Conservation (phyloP, 1,284 basidiomycete genomes). For the Moniliella sp. region DNA sequence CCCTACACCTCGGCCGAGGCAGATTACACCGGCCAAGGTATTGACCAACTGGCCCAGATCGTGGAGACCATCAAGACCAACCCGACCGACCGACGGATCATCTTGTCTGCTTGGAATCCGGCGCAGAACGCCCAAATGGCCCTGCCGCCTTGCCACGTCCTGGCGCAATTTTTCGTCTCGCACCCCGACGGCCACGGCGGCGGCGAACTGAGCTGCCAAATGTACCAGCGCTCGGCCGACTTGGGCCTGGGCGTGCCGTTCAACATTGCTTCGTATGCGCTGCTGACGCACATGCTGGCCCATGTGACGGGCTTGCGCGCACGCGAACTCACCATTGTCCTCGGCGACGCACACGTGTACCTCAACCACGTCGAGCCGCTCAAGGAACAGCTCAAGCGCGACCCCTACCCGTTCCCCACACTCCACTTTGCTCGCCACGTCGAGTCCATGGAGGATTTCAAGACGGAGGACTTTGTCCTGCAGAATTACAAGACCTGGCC, state of each 20-base stretch:
- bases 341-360: conserved; percentile 93
- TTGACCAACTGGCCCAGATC: conserved; percentile 74
- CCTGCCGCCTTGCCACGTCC: conserved; percentile 88
- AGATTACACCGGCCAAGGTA: conserved; percentile 60
- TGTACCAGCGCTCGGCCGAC: conserved; percentile 95
- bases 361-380: conserved; percentile 72
- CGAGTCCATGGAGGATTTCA: conserved; percentile 59
- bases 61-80: conserved; percentile 76
- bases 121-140: conserved; percentile 79
- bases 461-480: conserved; percentile 57
- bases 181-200: conserved; percentile 41
- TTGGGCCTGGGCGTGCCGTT: conserved; percentile 78
- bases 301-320: conserved; percentile 65
- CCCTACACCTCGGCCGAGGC: conserved; percentile 58
- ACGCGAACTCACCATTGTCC: conserved; percentile 65
- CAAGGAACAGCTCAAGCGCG: conserved; percentile 52
- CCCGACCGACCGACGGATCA: conserved; percentile 84
- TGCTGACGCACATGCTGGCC: conserved; percentile 89
- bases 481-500: conserved; percentile 68
- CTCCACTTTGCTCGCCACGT: conserved; percentile 47
- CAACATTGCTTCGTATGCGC: conserved; percentile 92
- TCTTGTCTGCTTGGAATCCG: conserved; percentile 77
- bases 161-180: conserved; percentile 94
- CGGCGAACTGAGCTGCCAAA: conserved; percentile 54
- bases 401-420: conserved; percentile 63